Evolutionary conservation across 202 grass and related monocot genomes (phyloP).

Genomic region (Bolboschoenoplectus hybrid): DNA sequence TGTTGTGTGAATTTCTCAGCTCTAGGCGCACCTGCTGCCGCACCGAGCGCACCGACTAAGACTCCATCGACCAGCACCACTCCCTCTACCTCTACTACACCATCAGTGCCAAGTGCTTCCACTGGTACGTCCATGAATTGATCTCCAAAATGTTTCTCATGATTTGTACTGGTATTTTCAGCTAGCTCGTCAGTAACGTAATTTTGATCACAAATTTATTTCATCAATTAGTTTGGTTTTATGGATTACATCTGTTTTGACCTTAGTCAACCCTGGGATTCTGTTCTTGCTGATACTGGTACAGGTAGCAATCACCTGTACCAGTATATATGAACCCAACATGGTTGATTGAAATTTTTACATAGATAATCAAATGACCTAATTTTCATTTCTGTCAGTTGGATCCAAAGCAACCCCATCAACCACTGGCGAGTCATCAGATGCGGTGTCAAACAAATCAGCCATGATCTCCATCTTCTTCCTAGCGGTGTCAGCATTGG

Average conservation of each 20-base stretch:
- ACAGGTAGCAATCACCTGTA: background rate
- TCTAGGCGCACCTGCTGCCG: slow-evolving; percentile 36
- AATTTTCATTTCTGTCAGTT: background rate
- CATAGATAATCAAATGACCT: background rate
- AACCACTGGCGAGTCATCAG: slow-evolving; percentile 30
- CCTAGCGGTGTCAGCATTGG: slow-evolving; percentile 7
- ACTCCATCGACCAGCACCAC: slow-evolving; percentile 39
- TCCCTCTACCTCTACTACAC: slow-evolving; percentile 24
- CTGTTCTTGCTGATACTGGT: background rate
- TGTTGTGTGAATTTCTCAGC: slow-evolving; percentile 33
- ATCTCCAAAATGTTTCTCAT: background rate
- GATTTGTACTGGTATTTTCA: background rate
- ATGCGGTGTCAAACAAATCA: slow-evolving; percentile 21
- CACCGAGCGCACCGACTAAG: slow-evolving; percentile 35
- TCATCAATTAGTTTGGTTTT: background rate
- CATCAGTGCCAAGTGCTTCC: slow-evolving; percentile 33
- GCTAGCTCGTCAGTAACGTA: slow-evolving; percentile 12
- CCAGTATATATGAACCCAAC: background rate
- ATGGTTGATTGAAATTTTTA: background rate
- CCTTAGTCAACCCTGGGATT: background rate
- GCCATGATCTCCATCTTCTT: slow-evolving; percentile 18
- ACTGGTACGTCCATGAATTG: slow-evolving; percentile 27
- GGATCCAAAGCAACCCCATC: slow-evolving; percentile 30
- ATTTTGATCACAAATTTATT: background rate
- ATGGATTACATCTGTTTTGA: slow-evolving; percentile 16